Evolutionary conservation across 2,329 filamentous ascomycete species (phyloP).

Genomic region (Ophiostoma sp.): DNA sequence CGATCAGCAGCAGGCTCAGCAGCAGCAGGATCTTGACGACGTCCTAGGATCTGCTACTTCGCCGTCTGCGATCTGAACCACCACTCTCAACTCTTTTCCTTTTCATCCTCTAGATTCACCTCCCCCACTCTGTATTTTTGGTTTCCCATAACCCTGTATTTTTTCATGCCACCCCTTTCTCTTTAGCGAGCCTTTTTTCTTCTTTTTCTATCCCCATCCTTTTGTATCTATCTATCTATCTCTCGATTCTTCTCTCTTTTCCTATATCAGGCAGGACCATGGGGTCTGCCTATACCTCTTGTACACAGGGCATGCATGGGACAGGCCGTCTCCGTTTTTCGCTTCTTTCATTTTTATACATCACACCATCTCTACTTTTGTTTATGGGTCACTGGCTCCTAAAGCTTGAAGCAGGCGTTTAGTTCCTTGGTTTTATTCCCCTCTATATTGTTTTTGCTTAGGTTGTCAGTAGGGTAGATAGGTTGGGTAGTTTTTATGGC

Average conservation of each 20-base stretch:
- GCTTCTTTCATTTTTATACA: neutral
- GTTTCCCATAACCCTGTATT: neutral
- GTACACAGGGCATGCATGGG: conserved; percentile 12
- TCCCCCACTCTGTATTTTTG: neutral
- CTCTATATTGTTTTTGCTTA: neutral
- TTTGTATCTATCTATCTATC: neutral
- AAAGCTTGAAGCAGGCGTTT: neutral
- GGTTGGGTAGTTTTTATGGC: neutral
- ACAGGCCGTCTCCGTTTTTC: conserved; percentile 1
- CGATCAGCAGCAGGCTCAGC: neutral
- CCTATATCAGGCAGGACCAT: neutral
- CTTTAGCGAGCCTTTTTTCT: neutral
- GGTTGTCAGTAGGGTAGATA: neutral
- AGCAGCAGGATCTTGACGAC: neutral
- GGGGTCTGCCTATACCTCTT: neutral
- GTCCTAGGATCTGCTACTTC: neutral
- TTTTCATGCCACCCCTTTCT: neutral
- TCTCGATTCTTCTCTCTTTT: neutral
- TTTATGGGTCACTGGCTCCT: neutral
- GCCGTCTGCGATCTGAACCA: neutral
- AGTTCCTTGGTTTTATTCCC: neutral
- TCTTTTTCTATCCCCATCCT: neutral
- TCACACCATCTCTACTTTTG: neutral
- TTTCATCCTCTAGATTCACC: neutral
- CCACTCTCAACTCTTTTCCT: neutral